Evolutionary conservation across 495 filamentous ascomycete genomes (phyloP).

Genomic region (Corynascus novoguineensis): DNA sequence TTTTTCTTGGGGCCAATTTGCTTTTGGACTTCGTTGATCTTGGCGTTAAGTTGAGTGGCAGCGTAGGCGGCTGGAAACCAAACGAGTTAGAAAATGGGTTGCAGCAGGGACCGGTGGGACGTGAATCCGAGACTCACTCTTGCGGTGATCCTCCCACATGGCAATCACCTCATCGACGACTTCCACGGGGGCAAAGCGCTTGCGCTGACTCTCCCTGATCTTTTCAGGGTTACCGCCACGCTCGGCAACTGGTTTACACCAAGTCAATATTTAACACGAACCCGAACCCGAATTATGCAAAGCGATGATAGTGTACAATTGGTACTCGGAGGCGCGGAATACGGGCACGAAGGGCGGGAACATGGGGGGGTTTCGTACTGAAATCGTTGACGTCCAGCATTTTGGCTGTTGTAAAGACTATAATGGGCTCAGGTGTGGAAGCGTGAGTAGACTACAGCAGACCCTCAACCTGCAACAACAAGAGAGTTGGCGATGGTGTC

Average conservation of each 20-base stretch:
- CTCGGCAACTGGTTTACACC: conserved; percentile 65
- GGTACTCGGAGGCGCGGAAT: neutral
- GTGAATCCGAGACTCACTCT: conserved; percentile 50
- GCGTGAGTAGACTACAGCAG: neutral
- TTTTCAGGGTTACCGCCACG: conserved; percentile 82
- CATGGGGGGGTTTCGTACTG: conserved; percentile 20
- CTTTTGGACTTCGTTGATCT: conserved; percentile 84
- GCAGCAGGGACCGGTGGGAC: neutral
- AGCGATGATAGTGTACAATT: conserved; percentile 6
- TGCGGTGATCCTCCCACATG: conserved; percentile 80
- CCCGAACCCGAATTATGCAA: neutral
- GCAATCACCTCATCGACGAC: conserved; percentile 85
- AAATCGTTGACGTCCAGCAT: conserved; percentile 42
- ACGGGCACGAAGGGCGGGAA: neutral
- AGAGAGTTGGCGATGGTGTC: conserved; percentile 10
- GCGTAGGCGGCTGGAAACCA: conserved; percentile 53
- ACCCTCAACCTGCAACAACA: neutral
- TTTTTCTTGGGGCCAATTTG: conserved; percentile 91
- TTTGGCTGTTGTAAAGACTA: conserved; percentile 4
- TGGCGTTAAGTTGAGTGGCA: conserved; percentile 68
- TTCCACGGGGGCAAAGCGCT: conserved; percentile 70
- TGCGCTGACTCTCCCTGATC: conserved; percentile 84
- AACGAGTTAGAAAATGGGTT: neutral
- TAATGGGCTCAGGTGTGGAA: neutral
- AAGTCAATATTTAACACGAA: conserved; percentile 64